phyloP scores from a whole-genome alignment of 1,284 basidiomycete species.

The Apiotrichum sp. region DNA sequence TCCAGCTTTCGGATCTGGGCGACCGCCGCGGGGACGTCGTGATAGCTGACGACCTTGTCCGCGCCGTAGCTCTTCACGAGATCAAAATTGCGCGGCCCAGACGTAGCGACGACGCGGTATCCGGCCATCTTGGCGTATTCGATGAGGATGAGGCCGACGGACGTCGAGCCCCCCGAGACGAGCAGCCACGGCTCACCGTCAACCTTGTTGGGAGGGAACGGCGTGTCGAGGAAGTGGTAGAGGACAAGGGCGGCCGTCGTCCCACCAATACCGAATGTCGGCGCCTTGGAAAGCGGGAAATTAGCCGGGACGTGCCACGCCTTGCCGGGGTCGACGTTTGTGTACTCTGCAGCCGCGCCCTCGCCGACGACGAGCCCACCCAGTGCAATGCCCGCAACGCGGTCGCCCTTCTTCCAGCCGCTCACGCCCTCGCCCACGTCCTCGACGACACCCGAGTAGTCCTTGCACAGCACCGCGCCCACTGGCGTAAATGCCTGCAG shows the following conservation, averaged over 20 bases:
- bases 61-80: slow-evolving; percentile 49
- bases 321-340: slow-evolving; percentile 28
- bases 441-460: slow-evolving; percentile 50
- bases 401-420: slow-evolving; percentile 43
- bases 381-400: slow-evolving; percentile 50
- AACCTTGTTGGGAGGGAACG: neutral
- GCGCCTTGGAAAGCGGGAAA: slow-evolving; percentile 43
- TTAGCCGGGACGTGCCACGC: slow-evolving; percentile 20
- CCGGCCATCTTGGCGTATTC: slow-evolving; percentile 49
- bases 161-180: slow-evolving; percentile 48
- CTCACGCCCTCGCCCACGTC: slow-evolving; percentile 40
- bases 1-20: slow-evolving; percentile 1
- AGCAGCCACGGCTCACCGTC: slow-evolving; percentile 27
- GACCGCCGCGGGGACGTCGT: slow-evolving; percentile 7
- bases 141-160: slow-evolving; percentile 50
- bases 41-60: slow-evolving; percentile 43
- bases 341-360: slow-evolving; percentile 47
- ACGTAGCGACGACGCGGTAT: slow-evolving; percentile 47
- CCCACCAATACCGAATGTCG: slow-evolving; percentile 45
- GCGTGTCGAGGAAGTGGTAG: neutral
- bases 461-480: slow-evolving; percentile 47
- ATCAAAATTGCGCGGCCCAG: slow-evolving; percentile 47
- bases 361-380: slow-evolving; percentile 41
- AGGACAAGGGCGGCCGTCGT: slow-evolving; percentile 37
- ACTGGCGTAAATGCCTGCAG: slow-evolving; percentile 25